Base-by-base conservation (phyloP, 1,284 basidiomycete genomes). In the Marasmius oreades region DNA sequence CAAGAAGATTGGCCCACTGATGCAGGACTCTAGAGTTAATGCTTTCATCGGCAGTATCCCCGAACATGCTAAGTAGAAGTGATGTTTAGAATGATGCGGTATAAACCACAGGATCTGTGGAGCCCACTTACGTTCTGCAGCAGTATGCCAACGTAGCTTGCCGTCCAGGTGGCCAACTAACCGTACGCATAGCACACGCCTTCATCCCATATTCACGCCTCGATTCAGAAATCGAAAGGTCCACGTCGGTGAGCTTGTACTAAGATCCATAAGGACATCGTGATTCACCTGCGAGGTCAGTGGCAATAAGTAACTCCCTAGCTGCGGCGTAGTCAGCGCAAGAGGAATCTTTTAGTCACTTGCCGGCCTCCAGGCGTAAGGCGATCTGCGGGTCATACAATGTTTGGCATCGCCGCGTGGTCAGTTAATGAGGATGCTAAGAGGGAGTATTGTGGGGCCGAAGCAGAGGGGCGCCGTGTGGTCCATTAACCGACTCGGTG, bases 131-230 rank as follows among this genome's bases (percentile, higher is more conserved):
- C 72, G 74, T 66, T 85, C 83, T 28, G 72, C 74, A 43, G 76
- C 74, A 1, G 67, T 73, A 62, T 85, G 84, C 83, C 84, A 86
- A 55, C 86, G 83, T 61, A 86, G 68, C 65, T 85, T 83, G 53
- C 79, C 78, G 34, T n/a, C n/a, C n/a, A n/a, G n/a, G n/a, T n/a
- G 28, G 28, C 4, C 10, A 4, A 31, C 28, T 5, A 31, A 2
- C 39, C 73, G 58, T 54, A 76, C 71, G 74, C 52, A 83, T 72
- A 1, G 79, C 79, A 0, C 81, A 83, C 50, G 72, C 64, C 62
- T 83, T 73, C 8, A 86, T 28, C 80, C 76, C 83, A 85, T 85
- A 59, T 85, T 76, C 14, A 84, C 82, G n/a, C 73, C 70, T 68
- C 51, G 22, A n/a, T 44, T 24, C 5, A 28, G 43, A 7, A 42